Base-by-base conservation (phyloP, 140 eudicot species). In the Cichorium intybus region DNA sequence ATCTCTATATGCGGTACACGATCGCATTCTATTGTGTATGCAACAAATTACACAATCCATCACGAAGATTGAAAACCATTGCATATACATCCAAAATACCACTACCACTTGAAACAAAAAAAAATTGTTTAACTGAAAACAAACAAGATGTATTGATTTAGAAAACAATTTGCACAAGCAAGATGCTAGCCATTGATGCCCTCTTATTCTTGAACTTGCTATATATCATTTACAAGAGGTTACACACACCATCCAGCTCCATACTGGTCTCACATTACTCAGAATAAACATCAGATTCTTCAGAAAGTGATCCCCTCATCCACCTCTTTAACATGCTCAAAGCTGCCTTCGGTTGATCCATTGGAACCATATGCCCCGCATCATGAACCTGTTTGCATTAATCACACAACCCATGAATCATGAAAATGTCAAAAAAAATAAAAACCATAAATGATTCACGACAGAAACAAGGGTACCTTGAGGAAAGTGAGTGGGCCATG, bases 331-430 rank as follows among this genome's bases (percentile, higher is more conserved):
- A 77, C 97, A 89, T 89, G 75, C 81, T 85, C 22, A 89, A 57
- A 6, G 97, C 80, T 23, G 93, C 87, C 73, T 84, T 79, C n/a
- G 97, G 97, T 69, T 89, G 97, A 79, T 89, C 97, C 97, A 89
- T 89, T 15, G 97, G 97, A 56, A 89, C 97, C 97, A 89, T 89
- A 79, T 89, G 97, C 49, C 97, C 97, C 7, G 97, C 85, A 81
- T 86, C 87, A 51, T 77, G 95, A 56, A 89, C 95, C 97, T 89
- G 76, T 66, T 65, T 63, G 65, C 70, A 51, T 4, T 17, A 4
- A 31, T 27, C 33, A 56, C 18, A 60, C 24, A 51, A 0, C 2
- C 43, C 43, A 35, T 2, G 0, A 39, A 39, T 14, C 17, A 39
- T 57, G 0, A 57, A 20, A 10, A n/a, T 8, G 49, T 59, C 29